Conservation (phyloP, 1,284 basidiomycete species). For the Chalciporus sp. region DNA sequence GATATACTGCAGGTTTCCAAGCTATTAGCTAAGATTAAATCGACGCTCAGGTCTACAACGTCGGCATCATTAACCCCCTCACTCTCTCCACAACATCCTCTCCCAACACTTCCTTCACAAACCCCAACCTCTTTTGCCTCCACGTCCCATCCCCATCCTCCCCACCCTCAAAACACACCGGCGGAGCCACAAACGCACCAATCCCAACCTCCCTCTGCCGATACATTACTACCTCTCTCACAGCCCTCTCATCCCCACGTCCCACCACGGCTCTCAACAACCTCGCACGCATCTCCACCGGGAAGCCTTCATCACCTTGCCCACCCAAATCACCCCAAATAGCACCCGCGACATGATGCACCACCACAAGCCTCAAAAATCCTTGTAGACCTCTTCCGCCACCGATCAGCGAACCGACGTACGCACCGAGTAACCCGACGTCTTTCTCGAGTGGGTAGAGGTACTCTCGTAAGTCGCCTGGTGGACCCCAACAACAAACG, state of each 20-base stretch:
- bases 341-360: constrained; percentile 78
- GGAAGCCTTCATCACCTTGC: constrained; percentile 33
- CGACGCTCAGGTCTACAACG: constrained; percentile 6
- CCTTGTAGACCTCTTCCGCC: constrained; percentile 40
- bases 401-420: constrained; percentile 54
- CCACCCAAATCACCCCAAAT: constrained; percentile 68
- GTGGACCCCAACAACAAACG: constrained; percentile 15
- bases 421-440: constrained; percentile 64
- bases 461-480: constrained; percentile 56
- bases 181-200: constrained; percentile 38
- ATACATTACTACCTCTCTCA: constrained; percentile 60
- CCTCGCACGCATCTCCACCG: constrained; percentile 36
- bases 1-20: too few relatives aligned
- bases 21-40: too few relatives aligned
- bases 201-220: constrained; percentile 35
- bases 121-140: constrained; percentile 18
- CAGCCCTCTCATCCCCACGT: constrained; percentile 49
- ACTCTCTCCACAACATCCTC: constrained; percentile 12
- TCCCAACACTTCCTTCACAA: constrained; percentile 16
- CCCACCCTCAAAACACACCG: constrained; percentile 40
- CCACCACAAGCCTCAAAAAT: constrained; percentile 71
- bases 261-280: constrained; percentile 54
- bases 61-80: not conserved
- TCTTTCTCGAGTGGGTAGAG: constrained; percentile 75
- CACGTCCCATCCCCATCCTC: constrained; percentile 24